phyloP scores from a whole-genome alignment of 2,329 filamentous ascomycete species.

The Herpotrichia juniperi region DNA sequence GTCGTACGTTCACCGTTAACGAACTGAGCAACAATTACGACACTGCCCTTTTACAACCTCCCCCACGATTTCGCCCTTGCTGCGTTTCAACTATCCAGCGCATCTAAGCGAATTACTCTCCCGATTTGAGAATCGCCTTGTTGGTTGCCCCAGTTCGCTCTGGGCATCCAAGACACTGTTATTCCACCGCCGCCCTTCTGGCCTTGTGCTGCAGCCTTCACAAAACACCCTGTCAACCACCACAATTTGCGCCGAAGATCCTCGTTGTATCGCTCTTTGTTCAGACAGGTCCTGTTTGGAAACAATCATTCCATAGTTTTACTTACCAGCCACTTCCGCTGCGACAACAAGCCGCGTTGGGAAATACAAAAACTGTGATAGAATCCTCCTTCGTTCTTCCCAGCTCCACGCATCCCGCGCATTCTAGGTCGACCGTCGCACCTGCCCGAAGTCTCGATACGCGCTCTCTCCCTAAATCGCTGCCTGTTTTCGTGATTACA shows the following conservation, averaged over 20 bases:
- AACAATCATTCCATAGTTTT: conserved; percentile 17
- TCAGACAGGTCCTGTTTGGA: conserved; percentile 11
- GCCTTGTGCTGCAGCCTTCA: conserved; percentile 12
- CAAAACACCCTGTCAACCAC: conserved; percentile 9
- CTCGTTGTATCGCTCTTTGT: conserved; percentile 15
- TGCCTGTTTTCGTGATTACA: background rate
- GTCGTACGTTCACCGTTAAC: background rate
- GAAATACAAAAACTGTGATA: conserved; percentile 15
- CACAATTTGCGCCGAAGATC: background rate
- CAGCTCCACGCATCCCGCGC: conserved; percentile 1
- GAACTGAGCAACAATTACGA: background rate
- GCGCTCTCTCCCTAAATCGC: background rate
- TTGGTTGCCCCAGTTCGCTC: background rate
- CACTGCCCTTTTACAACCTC: background rate
- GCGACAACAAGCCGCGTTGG: conserved; percentile 11
- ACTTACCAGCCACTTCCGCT: conserved; percentile 19
- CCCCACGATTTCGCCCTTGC: background rate
- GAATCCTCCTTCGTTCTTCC: conserved; percentile 6
- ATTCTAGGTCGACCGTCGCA: background rate
- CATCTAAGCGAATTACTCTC: background rate
- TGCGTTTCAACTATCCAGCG: background rate
- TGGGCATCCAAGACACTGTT: background rate
- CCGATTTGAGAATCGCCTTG: background rate
- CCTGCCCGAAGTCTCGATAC: background rate
- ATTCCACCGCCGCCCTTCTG: conserved; percentile 12